These are phyloP conservation scores for Phytophthora idaei DNA, from an alignment of 352 stramenopile species.

Conservation along the genomic window DNA sequence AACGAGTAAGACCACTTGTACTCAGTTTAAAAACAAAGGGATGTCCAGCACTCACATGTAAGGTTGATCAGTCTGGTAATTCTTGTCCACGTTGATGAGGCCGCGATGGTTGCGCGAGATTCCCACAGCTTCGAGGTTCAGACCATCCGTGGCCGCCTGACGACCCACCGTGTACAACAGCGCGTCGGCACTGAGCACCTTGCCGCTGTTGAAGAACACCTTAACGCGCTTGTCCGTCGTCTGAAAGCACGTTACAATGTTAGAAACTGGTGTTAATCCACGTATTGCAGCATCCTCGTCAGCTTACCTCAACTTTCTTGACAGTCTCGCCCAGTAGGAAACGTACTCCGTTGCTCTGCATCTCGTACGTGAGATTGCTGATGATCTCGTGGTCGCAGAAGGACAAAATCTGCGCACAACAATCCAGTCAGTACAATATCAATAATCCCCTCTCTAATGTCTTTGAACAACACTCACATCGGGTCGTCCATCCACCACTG, in stretches of 20 bases:
- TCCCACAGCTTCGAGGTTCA: constrained; percentile 85
- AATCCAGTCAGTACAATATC: neutral
- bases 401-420: constrained; percentile 61
- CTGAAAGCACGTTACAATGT: constrained; percentile 23
- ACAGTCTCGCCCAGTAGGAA: constrained; percentile 87
- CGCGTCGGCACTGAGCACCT: constrained; percentile 70
- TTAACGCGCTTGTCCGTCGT: constrained; percentile 64
- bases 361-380: constrained; percentile 88
- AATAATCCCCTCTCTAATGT: neutral
- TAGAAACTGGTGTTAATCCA: neutral
- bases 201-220: constrained; percentile 79
- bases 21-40: neutral
- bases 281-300: neutral
- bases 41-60: constrained; percentile 59
- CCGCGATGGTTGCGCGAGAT: constrained; percentile 80
- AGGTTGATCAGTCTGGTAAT: constrained; percentile 85
- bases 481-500: constrained; percentile 80
- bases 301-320: constrained; percentile 63
- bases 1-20: constrained; percentile 27
- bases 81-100: constrained; percentile 88
- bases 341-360: constrained; percentile 87
- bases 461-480: constrained; percentile 45
- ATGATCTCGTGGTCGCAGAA: constrained; percentile 90
- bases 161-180: constrained; percentile 84
- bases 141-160: constrained; percentile 76